phyloP scores from a whole-genome alignment of 192 early-diverging fungal genomes.

The Diversispora eburnea region DNA sequence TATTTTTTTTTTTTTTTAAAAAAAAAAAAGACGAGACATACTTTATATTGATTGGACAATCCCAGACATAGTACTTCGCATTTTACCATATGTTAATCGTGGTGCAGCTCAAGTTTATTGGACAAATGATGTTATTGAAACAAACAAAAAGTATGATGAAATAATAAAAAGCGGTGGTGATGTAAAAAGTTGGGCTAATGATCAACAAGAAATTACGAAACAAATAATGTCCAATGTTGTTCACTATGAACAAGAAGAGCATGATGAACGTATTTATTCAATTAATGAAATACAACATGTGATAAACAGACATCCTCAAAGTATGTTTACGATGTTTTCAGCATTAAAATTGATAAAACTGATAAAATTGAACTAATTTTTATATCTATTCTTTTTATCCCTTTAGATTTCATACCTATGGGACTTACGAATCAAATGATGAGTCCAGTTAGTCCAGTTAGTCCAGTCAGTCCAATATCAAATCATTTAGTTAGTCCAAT shows the following conservation, averaged over 20 bases:
- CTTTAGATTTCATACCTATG: too few relatives aligned
- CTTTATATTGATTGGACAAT: not conserved
- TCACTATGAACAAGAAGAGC: not conserved
- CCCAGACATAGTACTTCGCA: not conserved
- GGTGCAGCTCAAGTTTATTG: slow-evolving; percentile 12
- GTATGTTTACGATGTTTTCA: not conserved
- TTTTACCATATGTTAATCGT: not conserved
- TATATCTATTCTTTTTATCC: too few relatives aligned
- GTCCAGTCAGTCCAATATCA: too few relatives aligned
- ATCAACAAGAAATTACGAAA: not conserved
- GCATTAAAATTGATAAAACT: too few relatives aligned
- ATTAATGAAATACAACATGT: not conserved
- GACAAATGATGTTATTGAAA: not conserved
- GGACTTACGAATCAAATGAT: too few relatives aligned
- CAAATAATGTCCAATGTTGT: not conserved
- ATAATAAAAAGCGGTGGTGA: not conserved
- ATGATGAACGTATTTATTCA: not conserved
- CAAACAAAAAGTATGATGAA: not conserved
- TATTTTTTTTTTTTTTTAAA: not conserved
- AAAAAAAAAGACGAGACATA: not conserved
- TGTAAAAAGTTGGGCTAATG: not conserved
- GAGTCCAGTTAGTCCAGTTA: too few relatives aligned
- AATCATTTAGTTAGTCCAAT: too few relatives aligned
- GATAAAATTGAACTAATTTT: too few relatives aligned
- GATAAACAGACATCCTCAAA: not conserved